Percentiles rank a stretch among this genome's conserved stretches.
phyloP scores from a whole-genome alignment of 345 rosid species.

The Hypericum androsaemum region DNA sequence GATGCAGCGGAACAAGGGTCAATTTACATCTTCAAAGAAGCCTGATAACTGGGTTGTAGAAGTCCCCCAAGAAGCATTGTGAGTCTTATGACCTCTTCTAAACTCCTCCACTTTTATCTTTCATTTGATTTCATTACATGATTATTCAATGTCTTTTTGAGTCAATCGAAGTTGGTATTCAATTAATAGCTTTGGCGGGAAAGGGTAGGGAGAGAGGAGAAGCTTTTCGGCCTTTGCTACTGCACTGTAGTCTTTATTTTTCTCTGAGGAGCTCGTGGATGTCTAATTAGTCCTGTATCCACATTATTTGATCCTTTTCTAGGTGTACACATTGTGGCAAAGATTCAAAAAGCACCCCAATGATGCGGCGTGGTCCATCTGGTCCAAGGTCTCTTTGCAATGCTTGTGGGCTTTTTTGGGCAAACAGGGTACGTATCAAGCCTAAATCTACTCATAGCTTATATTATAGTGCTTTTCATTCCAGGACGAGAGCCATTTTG shows the following conservation, averaged over 20 bases:
- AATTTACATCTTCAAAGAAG: slow-evolving; percentile 81
- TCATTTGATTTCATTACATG: not conserved
- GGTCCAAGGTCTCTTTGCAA: slow-evolving; percentile 98
- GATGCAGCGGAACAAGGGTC: slow-evolving; percentile 97
- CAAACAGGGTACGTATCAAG: slow-evolving; percentile 51
- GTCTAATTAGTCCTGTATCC: too few relatives aligned
- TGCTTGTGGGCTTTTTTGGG: slow-evolving; percentile 98
- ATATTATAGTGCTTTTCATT: too few relatives aligned
- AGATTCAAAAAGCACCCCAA: slow-evolving; percentile 79
- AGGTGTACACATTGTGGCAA: slow-evolving; percentile 91
- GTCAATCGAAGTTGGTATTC: too few relatives aligned
- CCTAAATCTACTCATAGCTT: not conserved
- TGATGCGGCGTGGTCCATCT: slow-evolving; percentile 98
- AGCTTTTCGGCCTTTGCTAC: too few relatives aligned
- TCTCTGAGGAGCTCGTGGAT: too few relatives aligned
- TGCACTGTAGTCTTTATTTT: too few relatives aligned
- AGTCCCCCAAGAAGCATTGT: slow-evolving; percentile 51
- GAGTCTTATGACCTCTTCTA: slow-evolving; percentile 28
- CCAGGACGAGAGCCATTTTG: too few relatives aligned
- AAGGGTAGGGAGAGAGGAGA: too few relatives aligned
- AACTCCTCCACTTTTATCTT: not conserved
- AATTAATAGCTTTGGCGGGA: too few relatives aligned
- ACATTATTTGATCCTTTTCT: slow-evolving; percentile 11
- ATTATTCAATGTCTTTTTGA: too few relatives aligned
- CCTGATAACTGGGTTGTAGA: slow-evolving; percentile 34